Percentiles rank a stretch among this genome's conserved stretches.
These are phyloP conservation scores for Mangifera indica DNA, from an alignment of 345 rosid species.

Conservation along the genomic window DNA sequence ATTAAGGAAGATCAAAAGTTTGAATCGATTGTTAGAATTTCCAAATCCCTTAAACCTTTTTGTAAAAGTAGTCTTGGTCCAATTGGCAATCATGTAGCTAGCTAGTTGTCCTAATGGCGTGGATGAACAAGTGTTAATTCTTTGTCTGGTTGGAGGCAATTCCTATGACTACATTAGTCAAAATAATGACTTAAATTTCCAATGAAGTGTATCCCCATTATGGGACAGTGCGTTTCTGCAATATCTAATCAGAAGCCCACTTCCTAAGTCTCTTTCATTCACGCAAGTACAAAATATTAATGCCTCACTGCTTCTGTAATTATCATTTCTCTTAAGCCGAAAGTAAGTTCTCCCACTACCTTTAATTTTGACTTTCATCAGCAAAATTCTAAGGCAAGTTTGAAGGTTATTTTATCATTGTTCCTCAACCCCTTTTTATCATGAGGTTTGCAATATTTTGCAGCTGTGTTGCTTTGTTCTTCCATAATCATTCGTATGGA, in stretches of 20 bases:
- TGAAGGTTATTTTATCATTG: background rate
- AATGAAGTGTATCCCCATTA: constrained; percentile 24
- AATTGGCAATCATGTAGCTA: background rate
- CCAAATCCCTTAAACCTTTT: background rate
- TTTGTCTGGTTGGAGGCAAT: constrained; percentile 4
- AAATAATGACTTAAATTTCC: constrained; percentile 1
- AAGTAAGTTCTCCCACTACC: constrained; percentile 3
- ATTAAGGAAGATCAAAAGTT: background rate
- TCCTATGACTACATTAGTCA: constrained; percentile 15
- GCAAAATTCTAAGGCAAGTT: background rate
- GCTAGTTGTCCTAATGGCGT: constrained; percentile 12
- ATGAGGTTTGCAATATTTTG: background rate
- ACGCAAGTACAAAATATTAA: background rate
- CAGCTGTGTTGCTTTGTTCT: background rate
- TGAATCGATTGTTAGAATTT: background rate
- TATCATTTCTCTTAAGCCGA: constrained; percentile 14
- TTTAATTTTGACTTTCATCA: background rate
- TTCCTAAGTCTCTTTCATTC: constrained; percentile 8
- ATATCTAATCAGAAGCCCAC: background rate
- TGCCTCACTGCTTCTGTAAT: background rate
- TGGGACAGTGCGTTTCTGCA: constrained; percentile 31
- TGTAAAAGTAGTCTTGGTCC: constrained; percentile 1
- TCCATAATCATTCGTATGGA: background rate
- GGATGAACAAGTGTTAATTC: background rate
- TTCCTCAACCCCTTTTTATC: too few relatives aligned